Evolutionary conservation across 305 asterid species (phyloP).

Genomic region (Fraxinus floribunda): DNA sequence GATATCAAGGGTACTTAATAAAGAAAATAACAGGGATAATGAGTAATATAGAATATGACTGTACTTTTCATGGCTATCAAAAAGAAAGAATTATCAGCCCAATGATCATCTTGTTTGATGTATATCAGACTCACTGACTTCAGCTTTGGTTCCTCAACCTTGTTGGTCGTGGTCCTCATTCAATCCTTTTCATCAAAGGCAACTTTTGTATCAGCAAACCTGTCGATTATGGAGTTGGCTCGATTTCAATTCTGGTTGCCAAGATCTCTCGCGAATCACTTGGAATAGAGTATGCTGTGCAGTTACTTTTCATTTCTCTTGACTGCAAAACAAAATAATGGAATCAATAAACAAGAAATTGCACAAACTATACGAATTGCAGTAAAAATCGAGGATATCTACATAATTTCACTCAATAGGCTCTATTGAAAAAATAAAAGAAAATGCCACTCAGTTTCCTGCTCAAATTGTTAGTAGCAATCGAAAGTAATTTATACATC

Average conservation of each 20-base stretch:
- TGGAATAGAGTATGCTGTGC: background rate
- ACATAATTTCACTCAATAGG: background rate
- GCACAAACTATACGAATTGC: background rate
- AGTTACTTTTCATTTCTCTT: background rate
- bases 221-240: constrained; percentile 7
- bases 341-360: background rate
- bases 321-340: background rate
- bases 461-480: background rate
- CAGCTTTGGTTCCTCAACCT: constrained; percentile 13
- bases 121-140: background rate
- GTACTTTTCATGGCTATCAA: background rate
- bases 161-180: background rate
- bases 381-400: background rate
- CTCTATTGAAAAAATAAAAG: background rate
- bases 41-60: constrained; percentile 20
- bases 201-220: constrained; percentile 17
- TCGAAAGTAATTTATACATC: background rate
- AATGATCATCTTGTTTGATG: background rate
- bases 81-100: constrained; percentile 13
- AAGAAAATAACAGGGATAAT: background rate
- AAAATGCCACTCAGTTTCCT: background rate
- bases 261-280: background rate
- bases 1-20: background rate
- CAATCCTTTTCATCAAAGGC: constrained; percentile 17
- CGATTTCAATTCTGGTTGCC: constrained; percentile 4